Percentiles rank a stretch among this genome's conserved stretches.
These are phyloP conservation scores for Clarireedia sp. DNA, from an alignment of 2,329 filamentous ascomycete genomes.

Conservation along the genomic window DNA sequence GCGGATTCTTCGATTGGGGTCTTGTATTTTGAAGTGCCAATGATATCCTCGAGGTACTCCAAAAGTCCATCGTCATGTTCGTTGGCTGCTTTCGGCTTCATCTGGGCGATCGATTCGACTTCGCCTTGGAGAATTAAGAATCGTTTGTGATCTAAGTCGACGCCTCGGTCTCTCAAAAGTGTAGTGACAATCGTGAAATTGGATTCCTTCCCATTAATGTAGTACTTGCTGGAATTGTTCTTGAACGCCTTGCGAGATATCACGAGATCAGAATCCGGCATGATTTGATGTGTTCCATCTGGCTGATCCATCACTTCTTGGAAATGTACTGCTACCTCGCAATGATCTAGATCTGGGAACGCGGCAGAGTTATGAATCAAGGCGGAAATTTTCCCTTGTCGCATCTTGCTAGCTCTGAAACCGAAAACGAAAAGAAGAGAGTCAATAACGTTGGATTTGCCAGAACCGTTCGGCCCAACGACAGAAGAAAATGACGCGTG, in stretches of 20 bases:
- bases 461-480: conserved; percentile 94
- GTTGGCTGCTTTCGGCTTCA: conserved; percentile 93
- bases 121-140: conserved; percentile 97
- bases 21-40: conserved; percentile 98
- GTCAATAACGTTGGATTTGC: conserved; percentile 98
- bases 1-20: conserved; percentile 91
- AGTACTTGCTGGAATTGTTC: conserved; percentile 98
- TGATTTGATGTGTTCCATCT: conserved; percentile 63
- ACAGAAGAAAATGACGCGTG: conserved; percentile 97
- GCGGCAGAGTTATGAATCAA: conserved; percentile 94
- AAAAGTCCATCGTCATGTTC: conserved; percentile 95
- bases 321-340: conserved; percentile 95
- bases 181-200: conserved; percentile 90
- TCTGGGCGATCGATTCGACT: conserved; percentile 97
- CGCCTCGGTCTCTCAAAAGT: conserved; percentile 75
- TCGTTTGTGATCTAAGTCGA: conserved; percentile 95
- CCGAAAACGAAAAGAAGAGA: conserved; percentile 98
- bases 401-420: conserved; percentile 98
- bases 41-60: conserved; percentile 97
- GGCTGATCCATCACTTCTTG: conserved; percentile 88
- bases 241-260: conserved; percentile 92
- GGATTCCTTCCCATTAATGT: conserved; percentile 83
- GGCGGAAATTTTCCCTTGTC: conserved; percentile 95
- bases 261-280: conserved; percentile 77
- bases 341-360: conserved; percentile 76